phyloP scores from a whole-genome alignment of 2,329 filamentous ascomycete species.

The Aureobasidium vineae region DNA sequence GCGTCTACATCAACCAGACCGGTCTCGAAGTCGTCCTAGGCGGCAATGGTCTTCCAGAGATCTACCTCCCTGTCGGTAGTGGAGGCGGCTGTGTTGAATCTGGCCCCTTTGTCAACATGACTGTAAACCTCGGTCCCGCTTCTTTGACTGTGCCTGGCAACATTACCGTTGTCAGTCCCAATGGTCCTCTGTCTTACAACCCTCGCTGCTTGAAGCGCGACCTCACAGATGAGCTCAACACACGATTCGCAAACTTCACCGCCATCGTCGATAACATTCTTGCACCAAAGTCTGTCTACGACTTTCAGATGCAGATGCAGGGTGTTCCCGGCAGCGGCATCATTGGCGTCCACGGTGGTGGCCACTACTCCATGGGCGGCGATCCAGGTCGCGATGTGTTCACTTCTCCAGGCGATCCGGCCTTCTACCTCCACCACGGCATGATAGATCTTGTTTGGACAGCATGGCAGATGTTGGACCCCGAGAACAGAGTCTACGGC shows the following conservation, averaged over 20 bases:
- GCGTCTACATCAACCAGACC: conserved; percentile 22
- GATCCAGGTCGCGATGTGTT: conserved; percentile 46
- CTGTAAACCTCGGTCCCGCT: conserved; percentile 29
- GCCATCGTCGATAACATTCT: conserved; percentile 26
- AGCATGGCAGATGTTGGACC: conserved; percentile 51
- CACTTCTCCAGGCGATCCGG: conserved; percentile 46
- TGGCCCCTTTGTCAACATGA: conserved; percentile 45
- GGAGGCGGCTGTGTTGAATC: conserved; percentile 54
- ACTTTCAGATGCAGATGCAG: conserved; percentile 28
- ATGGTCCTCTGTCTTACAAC: conserved; percentile 27
- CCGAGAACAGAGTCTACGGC: conserved; percentile 37
- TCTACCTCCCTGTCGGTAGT: conserved; percentile 44
- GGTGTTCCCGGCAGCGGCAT: conserved; percentile 28
- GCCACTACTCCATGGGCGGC: conserved; percentile 48
- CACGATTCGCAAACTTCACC: conserved; percentile 24
- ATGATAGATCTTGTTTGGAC: conserved; percentile 50
- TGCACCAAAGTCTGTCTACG: conserved; percentile 7
- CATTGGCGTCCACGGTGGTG: conserved; percentile 43
- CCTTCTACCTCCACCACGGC: conserved; percentile 49
- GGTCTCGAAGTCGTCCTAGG: conserved; percentile 22
- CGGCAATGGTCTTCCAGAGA: conserved; percentile 30
- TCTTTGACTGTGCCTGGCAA: conserved; percentile 11
- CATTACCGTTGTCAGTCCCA: conserved; percentile 24
- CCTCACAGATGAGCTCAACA: conserved; percentile 24
- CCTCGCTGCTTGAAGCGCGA: conserved; percentile 30